A percentile compares a stretch with the other conserved stretches of the same genome.
Evolutionary conservation across 2,329 filamentous ascomycete species (phyloP).

Genomic region (Alternaria novae-zelandiae): DNA sequence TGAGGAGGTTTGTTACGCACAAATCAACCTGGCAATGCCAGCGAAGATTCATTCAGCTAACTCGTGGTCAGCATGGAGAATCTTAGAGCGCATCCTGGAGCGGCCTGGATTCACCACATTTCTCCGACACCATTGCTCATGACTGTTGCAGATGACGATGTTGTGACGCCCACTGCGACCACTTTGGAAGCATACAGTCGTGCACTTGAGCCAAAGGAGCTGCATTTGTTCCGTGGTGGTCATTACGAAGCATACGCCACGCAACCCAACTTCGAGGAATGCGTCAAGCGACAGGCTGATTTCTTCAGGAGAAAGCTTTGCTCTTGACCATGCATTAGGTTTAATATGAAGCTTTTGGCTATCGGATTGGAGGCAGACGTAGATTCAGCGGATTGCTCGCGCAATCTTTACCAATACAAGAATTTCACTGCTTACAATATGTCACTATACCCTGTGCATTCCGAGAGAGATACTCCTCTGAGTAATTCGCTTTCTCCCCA

Average conservation of each 20-base stretch:
- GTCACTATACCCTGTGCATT: background rate
- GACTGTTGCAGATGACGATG: background rate
- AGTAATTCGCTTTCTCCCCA: no score
- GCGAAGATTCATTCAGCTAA: background rate
- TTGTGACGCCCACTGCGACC: background rate
- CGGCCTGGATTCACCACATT: conserved; percentile 1
- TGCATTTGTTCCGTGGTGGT: background rate
- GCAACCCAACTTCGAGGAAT: background rate
- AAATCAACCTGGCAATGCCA: background rate
- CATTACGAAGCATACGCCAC: background rate
- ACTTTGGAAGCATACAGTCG: conserved; percentile 1
- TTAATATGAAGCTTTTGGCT: background rate
- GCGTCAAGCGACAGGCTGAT: background rate
- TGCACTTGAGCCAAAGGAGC: conserved; percentile 4
- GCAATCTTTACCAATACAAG: background rate
- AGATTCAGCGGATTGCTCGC: background rate
- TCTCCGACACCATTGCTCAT: conserved; percentile 2
- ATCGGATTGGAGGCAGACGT: background rate
- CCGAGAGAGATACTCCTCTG: background rate
- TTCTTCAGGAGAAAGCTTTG: background rate
- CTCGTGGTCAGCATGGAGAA: background rate
- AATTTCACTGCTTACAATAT: background rate
- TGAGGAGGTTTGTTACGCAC: background rate
- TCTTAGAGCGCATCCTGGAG: background rate
- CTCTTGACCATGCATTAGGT: background rate